Evolutionary conservation across 163 green algal genomes (phyloP), one percentile per base, ranked within the genome.

Genomic region (Scenedesmus sp.): DNA sequence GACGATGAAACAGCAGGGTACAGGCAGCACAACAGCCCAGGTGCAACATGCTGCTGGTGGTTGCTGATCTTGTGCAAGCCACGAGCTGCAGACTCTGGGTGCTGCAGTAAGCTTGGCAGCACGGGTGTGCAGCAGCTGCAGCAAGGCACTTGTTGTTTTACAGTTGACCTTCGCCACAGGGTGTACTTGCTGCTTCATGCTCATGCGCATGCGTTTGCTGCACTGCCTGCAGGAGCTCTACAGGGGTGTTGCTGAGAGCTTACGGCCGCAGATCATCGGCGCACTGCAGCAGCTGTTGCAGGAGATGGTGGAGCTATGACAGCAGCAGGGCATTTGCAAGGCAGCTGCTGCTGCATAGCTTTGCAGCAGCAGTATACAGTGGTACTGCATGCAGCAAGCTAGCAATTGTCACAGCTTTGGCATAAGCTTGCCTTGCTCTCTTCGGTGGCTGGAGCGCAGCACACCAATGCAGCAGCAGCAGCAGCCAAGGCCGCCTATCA

Each of bases 231-330:
- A 85, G 85, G 70, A 86, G 18, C 18, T 78, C 20, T 91, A 79
- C 76, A 91, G 82, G 86, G 76, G 30, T 20, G 76, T 91, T 7
- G 86, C 53, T 2, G 76, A 72, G 70, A 86, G 86, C 37, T 44
- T 91, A 13, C 53, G 61, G 51, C 53, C 37, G 33, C 73, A 79
- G 37, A 80, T 91, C 10, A 30, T 91, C 3, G 86, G 46, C 12
- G 53, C 53, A 53, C 86, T 91, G 85, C 65, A 90, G 85, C 40
- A 83, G 85, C 33, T 76, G 12, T 33, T 83, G 85, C 65, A 83
- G 65, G 85, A 90, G 37, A 72, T 90, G 85, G 24, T 83, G 65
- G 44, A 83, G 44, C 65, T 90, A 40, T 90, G 44, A 73, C 68
- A 78, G 49, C 51, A 56, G 51, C 56, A 80, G 30, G 65, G 24